A percentile compares a stretch with the other conserved stretches of the same genome.
phyloP scores from a whole-genome alignment of 768 basidiomycete genomes.

The Phallus indusiatus region DNA sequence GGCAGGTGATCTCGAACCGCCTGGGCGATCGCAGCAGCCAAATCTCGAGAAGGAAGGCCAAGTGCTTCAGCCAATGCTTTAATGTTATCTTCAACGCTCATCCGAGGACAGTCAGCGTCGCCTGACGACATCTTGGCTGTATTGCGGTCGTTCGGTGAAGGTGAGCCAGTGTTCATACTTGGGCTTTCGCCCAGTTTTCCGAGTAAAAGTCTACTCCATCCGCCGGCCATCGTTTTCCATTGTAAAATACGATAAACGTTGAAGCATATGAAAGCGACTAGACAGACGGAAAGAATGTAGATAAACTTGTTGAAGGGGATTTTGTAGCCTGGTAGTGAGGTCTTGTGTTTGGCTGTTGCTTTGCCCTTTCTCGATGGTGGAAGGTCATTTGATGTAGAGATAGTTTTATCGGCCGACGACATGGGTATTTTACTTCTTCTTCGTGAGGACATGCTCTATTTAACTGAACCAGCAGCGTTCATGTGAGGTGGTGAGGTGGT shows the following conservation, averaged over 20 bases:
- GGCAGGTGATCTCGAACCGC: conserved; percentile 53
- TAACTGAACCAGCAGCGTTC: not conserved
- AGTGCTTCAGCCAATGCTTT: conserved; percentile 51
- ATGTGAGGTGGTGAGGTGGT: too few species aligned
- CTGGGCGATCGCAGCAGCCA: conserved; percentile 55
- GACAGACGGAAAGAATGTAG: conserved; percentile 35
- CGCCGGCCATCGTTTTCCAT: conserved; percentile 43
- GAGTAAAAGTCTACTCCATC: conserved; percentile 50
- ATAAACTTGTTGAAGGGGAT: conserved; percentile 40
- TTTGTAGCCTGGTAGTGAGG: conserved; percentile 35
- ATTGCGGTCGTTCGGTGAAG: conserved; percentile 6
- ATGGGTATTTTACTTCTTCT: not conserved
- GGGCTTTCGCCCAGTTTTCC: conserved; percentile 20
- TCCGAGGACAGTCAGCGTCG: conserved; percentile 12
- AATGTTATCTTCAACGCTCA: conserved; percentile 44
- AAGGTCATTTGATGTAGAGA: conserved; percentile 13
- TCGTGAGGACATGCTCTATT: not conserved
- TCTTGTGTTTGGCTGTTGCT: conserved; percentile 15
- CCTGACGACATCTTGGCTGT: conserved; percentile 6
- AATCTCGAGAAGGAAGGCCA: conserved; percentile 49
- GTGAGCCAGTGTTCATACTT: conserved; percentile 5
- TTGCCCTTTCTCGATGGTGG: conserved; percentile 22
- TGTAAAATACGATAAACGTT: conserved; percentile 42
- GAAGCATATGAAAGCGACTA: conserved; percentile 35
- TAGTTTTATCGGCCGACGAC: not conserved